Evolutionary conservation across 345 rosid species (phyloP).

Genomic region (Raphanus sativus): DNA sequence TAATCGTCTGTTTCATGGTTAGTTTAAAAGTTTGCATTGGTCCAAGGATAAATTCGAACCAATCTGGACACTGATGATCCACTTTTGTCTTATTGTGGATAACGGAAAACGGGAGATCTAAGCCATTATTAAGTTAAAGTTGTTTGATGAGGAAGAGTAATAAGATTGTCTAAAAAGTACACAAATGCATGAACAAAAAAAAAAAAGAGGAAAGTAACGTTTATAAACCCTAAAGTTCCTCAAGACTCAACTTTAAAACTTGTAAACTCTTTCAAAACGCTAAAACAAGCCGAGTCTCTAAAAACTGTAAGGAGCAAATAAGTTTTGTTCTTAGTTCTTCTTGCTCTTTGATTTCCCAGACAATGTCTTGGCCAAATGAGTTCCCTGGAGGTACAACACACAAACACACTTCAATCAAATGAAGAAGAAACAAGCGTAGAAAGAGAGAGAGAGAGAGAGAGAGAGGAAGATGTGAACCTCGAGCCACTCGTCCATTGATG

Average conservation of each 20-base stretch:
- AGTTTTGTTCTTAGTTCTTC: constrained; percentile 34
- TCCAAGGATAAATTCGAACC: not conserved
- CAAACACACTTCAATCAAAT: constrained; percentile 14
- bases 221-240: constrained; percentile 27
- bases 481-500: constrained; percentile 92
- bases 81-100: not conserved
- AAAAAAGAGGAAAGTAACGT: constrained; percentile 7
- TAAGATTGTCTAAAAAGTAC: constrained; percentile 35
- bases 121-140: constrained; percentile 11
- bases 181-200: constrained; percentile 26
- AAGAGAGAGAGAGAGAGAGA: not conserved
- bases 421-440: not conserved
- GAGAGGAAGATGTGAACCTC: constrained; percentile 45
- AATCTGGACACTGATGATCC: not conserved
- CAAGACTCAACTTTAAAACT: constrained; percentile 29
- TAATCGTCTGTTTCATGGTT: not conserved
- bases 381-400: constrained; percentile 23
- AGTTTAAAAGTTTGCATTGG: not conserved
- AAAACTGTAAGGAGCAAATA: constrained; percentile 15
- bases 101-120: not conserved
- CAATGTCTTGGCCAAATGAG: constrained; percentile 35
- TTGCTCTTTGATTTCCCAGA: constrained; percentile 42
- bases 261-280: constrained; percentile 28
- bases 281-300: constrained; percentile 21
- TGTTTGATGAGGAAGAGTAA: constrained; percentile 18